These are phyloP conservation scores for Thalassiosira mediterranea DNA, from an alignment of 352 stramenopile genomes.

Conservation along the genomic window DNA sequence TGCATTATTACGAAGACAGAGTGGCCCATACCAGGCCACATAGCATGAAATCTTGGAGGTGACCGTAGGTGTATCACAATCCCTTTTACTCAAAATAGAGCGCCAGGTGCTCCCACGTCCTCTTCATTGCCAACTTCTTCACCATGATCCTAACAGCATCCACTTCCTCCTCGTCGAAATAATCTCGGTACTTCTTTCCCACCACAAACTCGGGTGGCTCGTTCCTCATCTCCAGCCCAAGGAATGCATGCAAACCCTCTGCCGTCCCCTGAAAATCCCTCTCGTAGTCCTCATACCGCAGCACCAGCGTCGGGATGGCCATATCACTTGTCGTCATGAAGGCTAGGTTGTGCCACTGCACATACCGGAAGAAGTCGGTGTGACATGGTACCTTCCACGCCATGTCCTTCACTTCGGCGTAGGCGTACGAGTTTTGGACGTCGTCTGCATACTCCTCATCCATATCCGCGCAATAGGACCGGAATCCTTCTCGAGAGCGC, in stretches of 20 bases:
- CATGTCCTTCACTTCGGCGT: not conserved
- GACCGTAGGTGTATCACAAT: too few relatives aligned
- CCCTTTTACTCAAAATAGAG: too few relatives aligned
- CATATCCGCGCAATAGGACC: slow-evolving; percentile 61
- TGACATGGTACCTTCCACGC: slow-evolving; percentile 56
- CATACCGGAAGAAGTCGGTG: slow-evolving; percentile 66
- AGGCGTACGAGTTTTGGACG: not conserved
- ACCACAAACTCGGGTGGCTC: slow-evolving; percentile 2
- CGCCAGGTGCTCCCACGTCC: too few relatives aligned
- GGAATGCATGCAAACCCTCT: slow-evolving; percentile 52
- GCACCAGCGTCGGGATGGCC: slow-evolving; percentile 45
- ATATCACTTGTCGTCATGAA: slow-evolving; percentile 25
- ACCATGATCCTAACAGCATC: slow-evolving; percentile 42
- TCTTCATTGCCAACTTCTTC: slow-evolving; percentile 30
- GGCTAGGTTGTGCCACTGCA: slow-evolving; percentile 73
- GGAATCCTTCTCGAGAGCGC: slow-evolving; percentile 61
- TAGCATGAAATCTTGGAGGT: too few relatives aligned
- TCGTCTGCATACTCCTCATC: slow-evolving; percentile 23
- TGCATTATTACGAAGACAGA: too few relatives aligned
- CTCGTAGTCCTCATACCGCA: slow-evolving; percentile 73
- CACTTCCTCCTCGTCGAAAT: slow-evolving; percentile 49
- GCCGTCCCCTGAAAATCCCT: slow-evolving; percentile 44
- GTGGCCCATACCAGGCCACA: too few relatives aligned
- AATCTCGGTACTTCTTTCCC: slow-evolving; percentile 36
- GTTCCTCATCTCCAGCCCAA: slow-evolving; percentile 33